Conservation (phyloP, 768 basidiomycete species). For the Mycena capillaripes region DNA sequence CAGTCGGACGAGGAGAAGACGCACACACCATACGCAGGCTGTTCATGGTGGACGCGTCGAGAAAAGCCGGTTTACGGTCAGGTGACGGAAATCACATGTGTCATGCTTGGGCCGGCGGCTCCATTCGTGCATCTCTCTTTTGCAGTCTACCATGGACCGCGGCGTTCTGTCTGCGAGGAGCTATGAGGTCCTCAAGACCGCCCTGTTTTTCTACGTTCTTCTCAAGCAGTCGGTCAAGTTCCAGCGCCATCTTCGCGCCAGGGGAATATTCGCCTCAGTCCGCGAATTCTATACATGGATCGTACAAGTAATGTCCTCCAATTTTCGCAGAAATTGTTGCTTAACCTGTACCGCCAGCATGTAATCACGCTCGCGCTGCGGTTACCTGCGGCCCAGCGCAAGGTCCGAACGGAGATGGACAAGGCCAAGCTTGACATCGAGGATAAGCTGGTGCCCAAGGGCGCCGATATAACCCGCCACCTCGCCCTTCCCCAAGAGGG, state of each 20-base stretch:
- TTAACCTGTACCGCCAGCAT: slow-evolving; percentile 53
- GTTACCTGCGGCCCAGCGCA: slow-evolving; percentile 70
- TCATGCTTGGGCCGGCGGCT: neutral
- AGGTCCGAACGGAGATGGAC: slow-evolving; percentile 74
- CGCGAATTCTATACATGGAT: slow-evolving; percentile 69
- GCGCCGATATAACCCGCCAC: slow-evolving; percentile 73
- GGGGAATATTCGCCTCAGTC: slow-evolving; percentile 65
- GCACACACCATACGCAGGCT: slow-evolving; percentile 69
- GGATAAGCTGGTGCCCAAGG: slow-evolving; percentile 75
- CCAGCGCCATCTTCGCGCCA: slow-evolving; percentile 74
- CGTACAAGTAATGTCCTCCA: slow-evolving; percentile 58
- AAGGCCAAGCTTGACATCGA: slow-evolving; percentile 78
- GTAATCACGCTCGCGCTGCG: slow-evolving; percentile 70
- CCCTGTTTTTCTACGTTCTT: slow-evolving; percentile 72
- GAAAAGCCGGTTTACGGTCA: neutral
- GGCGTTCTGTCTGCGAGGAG: slow-evolving; percentile 10
- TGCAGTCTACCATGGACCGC: slow-evolving; percentile 17
- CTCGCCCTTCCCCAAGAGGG: slow-evolving; percentile 76
- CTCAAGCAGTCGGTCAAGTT: slow-evolving; percentile 64
- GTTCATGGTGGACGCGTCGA: slow-evolving; percentile 46
- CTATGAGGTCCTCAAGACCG: slow-evolving; percentile 67
- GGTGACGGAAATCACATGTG: neutral
- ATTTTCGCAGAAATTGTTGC: neutral
- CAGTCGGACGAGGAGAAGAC: slow-evolving; percentile 26
- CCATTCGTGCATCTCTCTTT: neutral